A percentile compares a stretch with the other conserved stretches of the same genome.
phyloP scores from a whole-genome alignment of 257 asterid species.

The Jacaranda copaia region DNA sequence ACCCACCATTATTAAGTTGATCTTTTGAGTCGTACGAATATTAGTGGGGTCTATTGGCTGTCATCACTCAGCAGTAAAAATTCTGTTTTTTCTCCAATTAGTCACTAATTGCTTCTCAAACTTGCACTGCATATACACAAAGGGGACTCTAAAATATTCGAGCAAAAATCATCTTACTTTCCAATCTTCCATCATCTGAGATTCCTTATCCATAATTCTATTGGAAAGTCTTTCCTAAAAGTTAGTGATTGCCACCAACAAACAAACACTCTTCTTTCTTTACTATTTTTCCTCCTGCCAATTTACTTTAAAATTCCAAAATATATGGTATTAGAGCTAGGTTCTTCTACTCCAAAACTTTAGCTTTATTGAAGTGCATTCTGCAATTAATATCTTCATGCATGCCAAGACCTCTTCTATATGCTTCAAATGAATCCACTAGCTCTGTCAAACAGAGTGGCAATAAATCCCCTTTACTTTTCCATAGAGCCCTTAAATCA shows the following conservation, averaged over 20 bases:
- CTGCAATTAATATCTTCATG: neutral
- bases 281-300: neutral
- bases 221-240: neutral
- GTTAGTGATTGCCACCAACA: neutral
- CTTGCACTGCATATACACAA: too few relatives aligned
- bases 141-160: too few relatives aligned
- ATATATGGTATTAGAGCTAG: neutral
- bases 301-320: neutral
- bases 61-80: too few relatives aligned
- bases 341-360: neutral
- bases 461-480: neutral
- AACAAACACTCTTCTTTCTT: slow-evolving; percentile 9
- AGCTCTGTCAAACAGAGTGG: slow-evolving; percentile 16
- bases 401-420: neutral
- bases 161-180: neutral
- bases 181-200: slow-evolving; percentile 1
- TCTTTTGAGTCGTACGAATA: too few relatives aligned
- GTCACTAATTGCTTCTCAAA: too few relatives aligned
- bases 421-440: slow-evolving; percentile 6
- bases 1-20: too few relatives aligned
- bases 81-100: too few relatives aligned
- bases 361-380: neutral
- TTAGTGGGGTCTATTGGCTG: too few relatives aligned
- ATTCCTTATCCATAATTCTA: neutral
- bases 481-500: neutral